Evolutionary conservation across 139 green algal species (phyloP).

Genomic region (Chlorella sorokiniana): DNA sequence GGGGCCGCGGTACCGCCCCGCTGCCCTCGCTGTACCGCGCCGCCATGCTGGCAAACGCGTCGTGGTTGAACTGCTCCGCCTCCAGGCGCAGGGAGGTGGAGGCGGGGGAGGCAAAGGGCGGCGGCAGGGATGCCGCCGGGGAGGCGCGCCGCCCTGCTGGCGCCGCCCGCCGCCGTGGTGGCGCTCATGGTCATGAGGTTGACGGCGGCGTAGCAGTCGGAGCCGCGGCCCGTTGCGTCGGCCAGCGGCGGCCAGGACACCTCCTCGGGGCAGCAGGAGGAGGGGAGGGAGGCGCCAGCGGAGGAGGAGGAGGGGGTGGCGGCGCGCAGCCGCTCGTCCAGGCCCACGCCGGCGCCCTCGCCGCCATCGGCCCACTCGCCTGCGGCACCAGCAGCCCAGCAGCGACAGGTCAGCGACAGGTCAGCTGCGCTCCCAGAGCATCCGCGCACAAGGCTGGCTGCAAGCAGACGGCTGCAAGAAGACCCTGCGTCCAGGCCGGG

Average conservation of each 20-base stretch:
- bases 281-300: constrained; percentile 26
- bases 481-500: background rate
- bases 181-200: constrained; percentile 69
- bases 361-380: background rate
- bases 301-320: constrained; percentile 25
- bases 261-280: constrained; percentile 63
- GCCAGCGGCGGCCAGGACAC: constrained; percentile 49
- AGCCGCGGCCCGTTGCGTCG: constrained; percentile 1
- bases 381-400: background rate
- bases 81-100: background rate
- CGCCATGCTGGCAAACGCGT: constrained; percentile 6
- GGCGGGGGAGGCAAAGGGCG: background rate
- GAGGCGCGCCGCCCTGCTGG: background rate
- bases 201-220: constrained; percentile 59
- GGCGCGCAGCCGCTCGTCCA: constrained; percentile 1
- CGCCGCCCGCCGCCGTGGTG: background rate
- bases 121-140: background rate
- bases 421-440: no score
- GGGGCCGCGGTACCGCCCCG: no score
- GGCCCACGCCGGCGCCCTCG: background rate
- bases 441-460: background rate
- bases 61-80: constrained; percentile 5
- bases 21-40: background rate
- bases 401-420: background rate
- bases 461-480: no score